Evolutionary conservation across 164 flowering plant genomes (phyloP), one percentile per base, ranked within the genome.

Genomic region (Liriodendron chinense): DNA sequence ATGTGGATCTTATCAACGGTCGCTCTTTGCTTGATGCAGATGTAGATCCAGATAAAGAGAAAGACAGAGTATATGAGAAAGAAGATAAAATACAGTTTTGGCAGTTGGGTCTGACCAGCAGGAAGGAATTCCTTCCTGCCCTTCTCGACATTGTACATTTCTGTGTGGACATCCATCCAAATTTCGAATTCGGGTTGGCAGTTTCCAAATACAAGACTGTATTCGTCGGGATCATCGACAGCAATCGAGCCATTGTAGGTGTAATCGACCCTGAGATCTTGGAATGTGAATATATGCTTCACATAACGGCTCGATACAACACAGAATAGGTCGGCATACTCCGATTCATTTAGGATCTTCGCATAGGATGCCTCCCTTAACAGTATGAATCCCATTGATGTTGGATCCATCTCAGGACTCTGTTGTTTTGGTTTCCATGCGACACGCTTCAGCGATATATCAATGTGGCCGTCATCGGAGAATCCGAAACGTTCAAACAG

Each of bases 301-400:
- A 79, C 83, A 47, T 70, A 81, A 47, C n/a, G 76, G 77, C 83
- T 86, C 0, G 75, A 74, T 20, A 85, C 50, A 25, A 84, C 68
- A 62, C 89, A 86, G 64, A 80, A 83, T 43, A 13, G 48, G 0
- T 72, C 72, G 0, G 67, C 20, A 43, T 83, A 74, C 14, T 67
- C 76, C 0, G 82, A 81, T 34, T 84, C 85, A 34, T 83, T 84
- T 5, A 84, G 20, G 20, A 86, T 80, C 21, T 28, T 49, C 0
- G 72, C 47, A 47, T 77, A 78, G 5, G 85, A 75, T 0, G 68
- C 62, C 13, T 83, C 82, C 18, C 75, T 66, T 4, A 80, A 76
- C 0, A 86, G 76, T 78, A 84, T 83, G 78, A 86, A 86, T 24
- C 87, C 89, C 86, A 86, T 78, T 14, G 78, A 70, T 18, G 86